These are phyloP conservation scores for Tothia fuscella DNA, from an alignment of 2,329 filamentous ascomycete species.

Conservation along the genomic window DNA sequence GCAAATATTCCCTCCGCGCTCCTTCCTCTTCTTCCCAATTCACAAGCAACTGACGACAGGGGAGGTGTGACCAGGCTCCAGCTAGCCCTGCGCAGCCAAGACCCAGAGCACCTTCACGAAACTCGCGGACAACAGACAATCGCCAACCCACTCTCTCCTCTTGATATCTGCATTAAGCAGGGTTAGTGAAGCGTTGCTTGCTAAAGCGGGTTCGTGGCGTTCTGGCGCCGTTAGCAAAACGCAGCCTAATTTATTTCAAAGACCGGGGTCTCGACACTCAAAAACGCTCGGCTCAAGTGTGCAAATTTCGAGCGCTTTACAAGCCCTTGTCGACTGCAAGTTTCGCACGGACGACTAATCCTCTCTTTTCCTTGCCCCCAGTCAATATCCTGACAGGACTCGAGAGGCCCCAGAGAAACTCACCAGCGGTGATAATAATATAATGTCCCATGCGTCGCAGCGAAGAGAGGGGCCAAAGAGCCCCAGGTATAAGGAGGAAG, in stretches of 20 bases:
- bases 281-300: background rate
- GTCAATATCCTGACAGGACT: slow-evolving; percentile 6
- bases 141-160: too few relatives aligned
- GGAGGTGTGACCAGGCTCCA: too few relatives aligned
- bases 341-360: background rate
- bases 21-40: too few relatives aligned
- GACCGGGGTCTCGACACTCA: slow-evolving; percentile 6
- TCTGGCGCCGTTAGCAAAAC: slow-evolving; percentile 10
- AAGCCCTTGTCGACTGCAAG: background rate
- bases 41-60: too few relatives aligned
- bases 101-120: background rate
- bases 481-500: slow-evolving; percentile 31
- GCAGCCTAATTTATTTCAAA: slow-evolving; percentile 10
- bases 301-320: slow-evolving; percentile 4
- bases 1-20: too few relatives aligned
- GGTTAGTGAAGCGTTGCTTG: too few relatives aligned
- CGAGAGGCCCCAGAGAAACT: slow-evolving; percentile 3
- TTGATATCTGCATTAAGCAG: slow-evolving; percentile 2
- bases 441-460: slow-evolving; percentile 27
- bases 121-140: too few relatives aligned
- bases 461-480: slow-evolving; percentile 24
- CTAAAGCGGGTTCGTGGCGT: slow-evolving; percentile 2
- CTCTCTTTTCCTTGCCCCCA: background rate
- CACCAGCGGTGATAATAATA: slow-evolving; percentile 20
- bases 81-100: background rate